Conservation (phyloP, 2,329 filamentous ascomycete species). For the Claviceps purpurea region DNA sequence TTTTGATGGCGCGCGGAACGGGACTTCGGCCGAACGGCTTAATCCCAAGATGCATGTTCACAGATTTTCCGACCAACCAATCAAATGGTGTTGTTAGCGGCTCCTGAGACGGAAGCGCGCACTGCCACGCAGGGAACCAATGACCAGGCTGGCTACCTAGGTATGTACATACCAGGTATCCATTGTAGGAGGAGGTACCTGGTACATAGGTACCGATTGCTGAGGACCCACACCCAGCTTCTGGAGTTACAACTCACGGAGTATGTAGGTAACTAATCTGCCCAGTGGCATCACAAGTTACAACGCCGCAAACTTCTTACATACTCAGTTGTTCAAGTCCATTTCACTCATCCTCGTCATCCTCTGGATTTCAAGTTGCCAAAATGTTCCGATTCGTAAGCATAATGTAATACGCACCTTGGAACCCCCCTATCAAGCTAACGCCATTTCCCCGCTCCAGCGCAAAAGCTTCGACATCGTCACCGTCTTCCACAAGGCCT, state of each 20-base stretch:
- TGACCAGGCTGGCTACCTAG: neutral
- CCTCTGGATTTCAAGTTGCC: neutral
- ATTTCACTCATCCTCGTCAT: neutral
- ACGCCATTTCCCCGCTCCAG: constrained; percentile 26
- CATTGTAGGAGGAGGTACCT: too few species aligned
- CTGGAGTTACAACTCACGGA: neutral
- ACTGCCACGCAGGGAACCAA: too few species aligned
- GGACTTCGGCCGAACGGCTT: neutral
- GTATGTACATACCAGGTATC: too few species aligned
- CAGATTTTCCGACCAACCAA: neutral
- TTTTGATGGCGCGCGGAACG: neutral
- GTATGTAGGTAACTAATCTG: neutral
- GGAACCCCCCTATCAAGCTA: neutral
- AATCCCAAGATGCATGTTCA: neutral
- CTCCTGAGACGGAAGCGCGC: neutral
- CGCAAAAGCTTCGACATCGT: constrained; percentile 77
- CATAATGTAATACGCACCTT: neutral
- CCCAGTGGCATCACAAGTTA: too few species aligned
- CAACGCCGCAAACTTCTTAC: neutral
- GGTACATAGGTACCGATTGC: neutral
- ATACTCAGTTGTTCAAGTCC: neutral
- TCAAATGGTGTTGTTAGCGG: neutral
- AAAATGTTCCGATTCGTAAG: constrained; percentile 15
- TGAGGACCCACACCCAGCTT: neutral
- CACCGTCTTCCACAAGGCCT: constrained; percentile 88